Conservation (phyloP, 2,329 filamentous ascomycete genomes). For the Botrytis porri region DNA sequence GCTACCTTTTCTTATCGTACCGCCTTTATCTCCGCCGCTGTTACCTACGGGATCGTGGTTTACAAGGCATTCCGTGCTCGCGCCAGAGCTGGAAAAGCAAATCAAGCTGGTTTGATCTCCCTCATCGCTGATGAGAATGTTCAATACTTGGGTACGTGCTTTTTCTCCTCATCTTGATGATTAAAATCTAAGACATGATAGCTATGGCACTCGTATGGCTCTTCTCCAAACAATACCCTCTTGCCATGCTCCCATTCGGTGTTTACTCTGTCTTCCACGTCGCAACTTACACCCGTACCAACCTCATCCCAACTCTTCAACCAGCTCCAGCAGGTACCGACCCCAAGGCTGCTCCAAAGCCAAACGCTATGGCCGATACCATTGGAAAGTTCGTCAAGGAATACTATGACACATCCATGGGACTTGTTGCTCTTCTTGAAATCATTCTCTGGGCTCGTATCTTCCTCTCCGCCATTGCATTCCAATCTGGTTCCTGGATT, state of each 20-base stretch:
- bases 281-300: slow-evolving; percentile 90
- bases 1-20: slow-evolving; percentile 84
- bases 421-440: slow-evolving; percentile 83
- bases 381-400: slow-evolving; percentile 95
- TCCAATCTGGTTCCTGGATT: slow-evolving; percentile 89
- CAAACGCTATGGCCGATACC: slow-evolving; percentile 65
- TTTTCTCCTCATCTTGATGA: not conserved
- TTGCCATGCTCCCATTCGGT: slow-evolving; percentile 88
- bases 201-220: slow-evolving; percentile 96
- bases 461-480: slow-evolving; percentile 75
- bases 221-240: slow-evolving; percentile 79
- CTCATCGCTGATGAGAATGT: slow-evolving; percentile 90
- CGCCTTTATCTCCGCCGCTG: slow-evolving; percentile 83
- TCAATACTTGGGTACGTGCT: slow-evolving; percentile 82
- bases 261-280: slow-evolving; percentile 99
- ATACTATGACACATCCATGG: slow-evolving; percentile 97
- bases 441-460: slow-evolving; percentile 84
- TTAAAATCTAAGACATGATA: slow-evolving; percentile 41
- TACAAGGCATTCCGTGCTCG: slow-evolving; percentile 95
- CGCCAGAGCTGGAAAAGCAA: slow-evolving; percentile 67
- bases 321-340: slow-evolving; percentile 58
- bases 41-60: slow-evolving; percentile 96
- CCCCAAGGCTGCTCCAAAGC: slow-evolving; percentile 52
- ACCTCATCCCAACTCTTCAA: slow-evolving; percentile 82
- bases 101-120: slow-evolving; percentile 55